These are phyloP conservation scores for Themeda triandra DNA, from an alignment of 176 grass and related monocot genomes.

Conservation along the genomic window DNA sequence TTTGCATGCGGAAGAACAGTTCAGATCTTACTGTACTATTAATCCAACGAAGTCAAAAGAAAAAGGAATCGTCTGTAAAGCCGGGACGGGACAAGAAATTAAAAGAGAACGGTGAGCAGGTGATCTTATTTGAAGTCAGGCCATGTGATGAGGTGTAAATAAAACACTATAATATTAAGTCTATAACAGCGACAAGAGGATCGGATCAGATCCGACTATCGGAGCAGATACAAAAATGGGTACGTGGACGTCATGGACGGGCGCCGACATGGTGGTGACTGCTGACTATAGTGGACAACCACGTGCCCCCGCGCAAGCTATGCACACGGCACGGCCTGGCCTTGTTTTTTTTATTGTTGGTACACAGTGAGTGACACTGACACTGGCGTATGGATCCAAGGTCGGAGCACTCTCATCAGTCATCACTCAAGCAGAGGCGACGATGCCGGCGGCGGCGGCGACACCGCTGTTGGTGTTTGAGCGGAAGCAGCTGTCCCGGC, in stretches of 20 bases:
- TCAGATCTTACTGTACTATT: too few species aligned
- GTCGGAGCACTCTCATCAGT: background rate
- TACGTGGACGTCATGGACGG: too few species aligned
- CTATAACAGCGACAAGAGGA: too few species aligned
- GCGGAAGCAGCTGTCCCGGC: conserved; percentile 19
- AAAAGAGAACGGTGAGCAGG: background rate
- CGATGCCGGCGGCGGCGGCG: background rate
- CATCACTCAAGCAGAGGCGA: background rate
- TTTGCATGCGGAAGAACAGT: too few species aligned
- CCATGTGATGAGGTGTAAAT: background rate
- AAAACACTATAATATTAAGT: background rate
- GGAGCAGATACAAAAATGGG: too few species aligned
- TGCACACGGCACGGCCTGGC: too few species aligned
- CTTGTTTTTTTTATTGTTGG: too few species aligned
- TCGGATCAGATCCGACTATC: too few species aligned
- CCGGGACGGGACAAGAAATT: background rate
- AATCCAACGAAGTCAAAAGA: background rate
- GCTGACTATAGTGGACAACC: too few species aligned
- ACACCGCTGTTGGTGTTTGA: background rate
- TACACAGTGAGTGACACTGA: background rate
- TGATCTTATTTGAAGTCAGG: too few species aligned
- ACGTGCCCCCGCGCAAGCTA: too few species aligned
- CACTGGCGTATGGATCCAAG: background rate
- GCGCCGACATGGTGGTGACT: too few species aligned
- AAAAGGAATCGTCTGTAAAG: background rate